phyloP scores from a whole-genome alignment of 768 basidiomycete genomes.

The Xerocomus potaroensis region DNA sequence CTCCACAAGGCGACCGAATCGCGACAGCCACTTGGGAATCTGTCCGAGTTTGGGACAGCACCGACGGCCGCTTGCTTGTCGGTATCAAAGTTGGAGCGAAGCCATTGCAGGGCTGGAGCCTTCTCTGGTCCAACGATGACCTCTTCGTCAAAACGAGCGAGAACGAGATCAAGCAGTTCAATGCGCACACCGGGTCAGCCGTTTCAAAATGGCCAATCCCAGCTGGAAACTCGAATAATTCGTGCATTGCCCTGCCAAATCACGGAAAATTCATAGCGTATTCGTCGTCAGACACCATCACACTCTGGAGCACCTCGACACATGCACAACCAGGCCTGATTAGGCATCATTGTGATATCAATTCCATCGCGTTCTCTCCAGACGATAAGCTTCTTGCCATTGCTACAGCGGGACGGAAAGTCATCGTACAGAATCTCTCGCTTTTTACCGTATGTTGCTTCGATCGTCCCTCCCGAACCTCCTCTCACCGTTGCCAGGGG shows the following conservation, averaged over 20 bases:
- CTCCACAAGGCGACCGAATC: background rate
- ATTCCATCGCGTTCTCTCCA: background rate
- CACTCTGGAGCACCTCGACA: slow-evolving; percentile 8
- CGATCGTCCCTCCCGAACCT: background rate
- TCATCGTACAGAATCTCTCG: too few relatives aligned
- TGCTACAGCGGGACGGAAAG: background rate
- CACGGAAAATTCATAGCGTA: background rate
- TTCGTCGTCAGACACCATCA: background rate
- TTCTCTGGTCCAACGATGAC: background rate
- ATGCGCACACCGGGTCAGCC: background rate
- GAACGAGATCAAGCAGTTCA: background rate
- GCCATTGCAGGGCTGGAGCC: background rate
- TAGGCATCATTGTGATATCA: background rate
- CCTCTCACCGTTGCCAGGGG: background rate
- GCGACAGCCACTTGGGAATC: background rate
- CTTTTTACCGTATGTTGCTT: too few relatives aligned
- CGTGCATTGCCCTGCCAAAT: background rate
- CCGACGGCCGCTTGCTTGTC: background rate
- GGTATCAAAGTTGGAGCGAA: background rate
- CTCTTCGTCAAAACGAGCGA: background rate
- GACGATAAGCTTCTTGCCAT: background rate
- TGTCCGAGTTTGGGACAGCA: slow-evolving; percentile 1
- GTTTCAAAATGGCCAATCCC: background rate
- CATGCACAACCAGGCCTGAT: background rate
- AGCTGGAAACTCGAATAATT: too few relatives aligned